Percentiles rank a stretch among this genome's conserved stretches.
phyloP scores from a whole-genome alignment of 257 asterid genomes.

The Ilex asprella region DNA sequence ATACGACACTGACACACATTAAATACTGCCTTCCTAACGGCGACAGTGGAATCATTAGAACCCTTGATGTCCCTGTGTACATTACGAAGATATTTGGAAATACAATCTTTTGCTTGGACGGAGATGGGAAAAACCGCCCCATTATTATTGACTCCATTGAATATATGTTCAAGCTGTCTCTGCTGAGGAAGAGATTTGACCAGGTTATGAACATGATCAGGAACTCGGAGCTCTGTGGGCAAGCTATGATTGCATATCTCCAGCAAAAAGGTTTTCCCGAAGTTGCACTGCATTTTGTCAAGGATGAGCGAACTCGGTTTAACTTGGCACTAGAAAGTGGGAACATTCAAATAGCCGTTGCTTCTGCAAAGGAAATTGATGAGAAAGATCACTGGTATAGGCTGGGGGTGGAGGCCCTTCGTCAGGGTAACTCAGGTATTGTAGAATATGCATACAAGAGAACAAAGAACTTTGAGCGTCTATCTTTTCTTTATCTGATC shows the following conservation, averaged over 20 bases:
- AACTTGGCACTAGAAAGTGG: conserved; percentile 93
- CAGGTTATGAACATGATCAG: conserved; percentile 95
- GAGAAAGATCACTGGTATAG: conserved; percentile 94
- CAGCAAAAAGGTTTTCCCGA: conserved; percentile 99
- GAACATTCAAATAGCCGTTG: conserved; percentile 90
- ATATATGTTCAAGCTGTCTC: conserved; percentile 69
- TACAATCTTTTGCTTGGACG: conserved; percentile 93
- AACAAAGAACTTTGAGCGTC: conserved; percentile 86
- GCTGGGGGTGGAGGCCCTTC: conserved; percentile 95
- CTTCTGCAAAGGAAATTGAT: conserved; percentile 85
- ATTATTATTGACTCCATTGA: conserved; percentile 89
- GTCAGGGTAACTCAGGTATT: conserved; percentile 95
- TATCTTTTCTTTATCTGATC: conserved; percentile 75
- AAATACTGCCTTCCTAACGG: conserved; percentile 98
- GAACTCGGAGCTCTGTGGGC: conserved; percentile 94
- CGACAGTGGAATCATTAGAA: conserved; percentile 91
- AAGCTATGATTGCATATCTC: conserved; percentile 96
- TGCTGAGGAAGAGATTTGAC: conserved; percentile 73
- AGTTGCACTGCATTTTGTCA: conserved; percentile 94
- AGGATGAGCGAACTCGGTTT: conserved; percentile 88
- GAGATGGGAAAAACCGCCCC: conserved; percentile 91
- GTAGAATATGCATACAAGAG: conserved; percentile 94
- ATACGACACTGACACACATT: conserved; percentile 88
- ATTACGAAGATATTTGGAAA: conserved; percentile 77
- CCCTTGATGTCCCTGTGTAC: conserved; percentile 86